A percentile compares a stretch with the other conserved stretches of the same genome.
Evolutionary conservation across 352 stramenopile species (phyloP).

Genomic region (Globisporangium yorkense): DNA sequence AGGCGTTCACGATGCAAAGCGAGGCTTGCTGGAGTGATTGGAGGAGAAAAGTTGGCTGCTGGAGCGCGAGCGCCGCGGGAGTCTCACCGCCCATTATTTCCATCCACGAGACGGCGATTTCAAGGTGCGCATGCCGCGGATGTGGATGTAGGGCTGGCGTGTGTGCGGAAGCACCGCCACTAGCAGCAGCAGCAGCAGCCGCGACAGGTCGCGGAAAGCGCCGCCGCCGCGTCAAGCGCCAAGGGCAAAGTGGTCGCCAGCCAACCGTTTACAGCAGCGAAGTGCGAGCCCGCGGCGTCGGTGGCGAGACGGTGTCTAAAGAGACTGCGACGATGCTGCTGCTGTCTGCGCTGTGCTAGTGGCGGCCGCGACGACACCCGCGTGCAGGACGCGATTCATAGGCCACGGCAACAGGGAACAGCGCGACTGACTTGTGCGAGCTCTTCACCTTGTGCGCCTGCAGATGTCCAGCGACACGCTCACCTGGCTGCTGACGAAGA

Average conservation of each 20-base stretch:
- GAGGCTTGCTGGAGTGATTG: conserved; percentile 61
- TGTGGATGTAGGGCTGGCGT: neutral
- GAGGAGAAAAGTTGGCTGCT: conserved; percentile 43
- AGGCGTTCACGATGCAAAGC: neutral
- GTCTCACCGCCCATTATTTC: conserved; percentile 72
- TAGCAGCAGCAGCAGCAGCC: conserved; percentile 3
- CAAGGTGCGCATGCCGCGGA: conserved; percentile 7
- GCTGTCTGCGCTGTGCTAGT: neutral
- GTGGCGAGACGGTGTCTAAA: no score
- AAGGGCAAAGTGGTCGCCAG: neutral
- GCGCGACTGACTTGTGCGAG: neutral
- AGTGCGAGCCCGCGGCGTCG: no score
- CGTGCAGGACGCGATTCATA: no score
- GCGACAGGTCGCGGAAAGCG: neutral
- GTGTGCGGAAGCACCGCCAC: neutral
- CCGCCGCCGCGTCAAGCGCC: no score
- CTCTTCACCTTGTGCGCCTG: neutral
- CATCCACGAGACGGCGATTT: conserved; percentile 74
- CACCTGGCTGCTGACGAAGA: conserved; percentile 95
- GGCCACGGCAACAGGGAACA: neutral
- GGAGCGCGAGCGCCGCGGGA: conserved; percentile 11
- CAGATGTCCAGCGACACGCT: conserved; percentile 92
- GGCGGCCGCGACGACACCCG: no score
- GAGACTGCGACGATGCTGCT: neutral
- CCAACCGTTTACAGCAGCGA: neutral